Evolutionary conservation across 1,139 yeast genomes (phyloP), one percentile per base, ranked within the genome.

Genomic region (Sugiyamaella paludigena): DNA sequence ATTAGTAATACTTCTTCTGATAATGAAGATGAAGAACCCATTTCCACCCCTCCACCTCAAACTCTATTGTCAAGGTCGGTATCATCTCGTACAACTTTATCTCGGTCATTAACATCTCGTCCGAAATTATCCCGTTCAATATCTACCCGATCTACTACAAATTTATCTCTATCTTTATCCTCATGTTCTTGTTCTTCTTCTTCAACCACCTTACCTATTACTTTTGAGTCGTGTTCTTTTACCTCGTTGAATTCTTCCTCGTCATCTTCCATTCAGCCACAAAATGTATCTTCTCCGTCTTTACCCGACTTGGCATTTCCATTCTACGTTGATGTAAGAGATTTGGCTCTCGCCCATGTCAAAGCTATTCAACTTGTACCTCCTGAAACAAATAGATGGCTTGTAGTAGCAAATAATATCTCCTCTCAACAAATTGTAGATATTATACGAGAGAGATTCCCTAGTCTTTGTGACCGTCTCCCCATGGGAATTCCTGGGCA

Each of bases 311-410:
- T 57, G 30, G 50, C 60, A 11, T 38, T 54, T 26, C 62, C 62
- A 15, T 59, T 59, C 42, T 57, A 55, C 34, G 47, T 59, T 12
- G 62, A 59, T 39, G 62, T 58, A 9, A 51, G 62, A 12, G 61
- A 58, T 46, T 61, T 62, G 8, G 62, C 62, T 28, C 37, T 43
- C 34, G 58, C 61, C 7, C 41, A 49, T 36, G 55, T 58, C 8
- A 47, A 52, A 13, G 54, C 60, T 19, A 53, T 59, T 28, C 54
- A 56, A 32, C 50, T 51, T 13, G 43, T 47, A 27, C 56, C 53
- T 5, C 54, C 58, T 8, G 57, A 53, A 31, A 55, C 59, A 6
- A 52, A 52, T 44, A 53, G 62, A 28, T 58, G 58, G 56, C 56
- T 59, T 36, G 47, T 59, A 10, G 58, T 58, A 26, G 56, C 60